These are phyloP conservation scores for Lepidium didymum DNA, from an alignment of 345 rosid species.

Conservation along the genomic window DNA sequence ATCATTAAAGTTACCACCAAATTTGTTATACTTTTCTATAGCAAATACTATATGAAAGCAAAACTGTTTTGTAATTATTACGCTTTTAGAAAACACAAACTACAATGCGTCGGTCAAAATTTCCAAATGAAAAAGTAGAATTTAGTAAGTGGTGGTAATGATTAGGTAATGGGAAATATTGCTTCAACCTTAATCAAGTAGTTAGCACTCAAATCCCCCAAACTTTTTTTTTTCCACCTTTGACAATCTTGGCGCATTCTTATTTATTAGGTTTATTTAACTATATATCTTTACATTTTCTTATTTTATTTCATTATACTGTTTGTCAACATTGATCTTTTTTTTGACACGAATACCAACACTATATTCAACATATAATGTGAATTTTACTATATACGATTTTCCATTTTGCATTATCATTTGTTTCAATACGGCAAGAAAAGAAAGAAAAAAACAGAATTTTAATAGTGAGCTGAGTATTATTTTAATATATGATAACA, in stretches of 20 bases:
- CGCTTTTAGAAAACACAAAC: not conserved
- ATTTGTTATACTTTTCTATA: not conserved
- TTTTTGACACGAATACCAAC: no score
- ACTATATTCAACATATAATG: no score
- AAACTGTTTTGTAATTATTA: conserved; percentile 2
- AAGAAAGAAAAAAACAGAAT: no score
- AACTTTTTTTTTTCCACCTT: not conserved
- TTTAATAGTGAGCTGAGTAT: no score
- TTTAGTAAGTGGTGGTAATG: not conserved
- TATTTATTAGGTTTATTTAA: not conserved
- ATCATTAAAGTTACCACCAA: not conserved
- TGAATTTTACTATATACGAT: no score
- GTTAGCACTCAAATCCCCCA: not conserved
- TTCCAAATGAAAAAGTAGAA: not conserved
- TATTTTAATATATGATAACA: no score
- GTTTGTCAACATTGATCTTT: no score
- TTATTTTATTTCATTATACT: not conserved
- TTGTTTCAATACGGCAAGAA: no score
- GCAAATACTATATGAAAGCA: not conserved
- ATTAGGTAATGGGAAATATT: not conserved
- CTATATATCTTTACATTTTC: not conserved
- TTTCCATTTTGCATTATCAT: no score
- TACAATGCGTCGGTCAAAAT: not conserved
- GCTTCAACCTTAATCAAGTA: conserved; percentile 6
- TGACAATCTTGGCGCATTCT: not conserved